Percentiles rank a stretch among this genome's conserved stretches.
phyloP scores from a whole-genome alignment of 2,329 filamentous ascomycete species.

The Fusarium mangiferae region DNA sequence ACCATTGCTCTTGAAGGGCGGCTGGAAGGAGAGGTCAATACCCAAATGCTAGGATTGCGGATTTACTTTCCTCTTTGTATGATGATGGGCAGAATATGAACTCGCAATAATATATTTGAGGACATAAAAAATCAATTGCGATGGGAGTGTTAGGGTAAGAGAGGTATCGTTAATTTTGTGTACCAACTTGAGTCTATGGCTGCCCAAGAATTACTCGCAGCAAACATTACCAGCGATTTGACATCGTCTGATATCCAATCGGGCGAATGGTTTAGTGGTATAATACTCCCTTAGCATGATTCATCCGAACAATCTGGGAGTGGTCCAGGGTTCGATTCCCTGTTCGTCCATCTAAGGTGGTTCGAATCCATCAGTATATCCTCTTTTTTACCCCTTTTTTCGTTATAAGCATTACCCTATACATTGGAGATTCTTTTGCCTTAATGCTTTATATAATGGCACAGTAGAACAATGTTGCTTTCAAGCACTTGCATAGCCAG shows the following conservation, averaged over 20 bases:
- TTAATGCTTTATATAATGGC: too few relatives aligned
- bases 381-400: constrained; percentile 11
- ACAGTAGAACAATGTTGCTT: background rate
- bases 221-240: background rate
- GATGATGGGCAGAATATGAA: background rate
- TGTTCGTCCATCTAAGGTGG: constrained; percentile 43
- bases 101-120: background rate
- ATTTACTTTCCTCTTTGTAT: background rate
- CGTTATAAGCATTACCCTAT: background rate
- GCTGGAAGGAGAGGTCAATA: background rate
- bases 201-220: background rate
- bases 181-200: background rate
- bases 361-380: constrained; percentile 27
- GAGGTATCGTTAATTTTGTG: background rate
- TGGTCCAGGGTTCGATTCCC: constrained; percentile 48
- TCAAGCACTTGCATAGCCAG: background rate
- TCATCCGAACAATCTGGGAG: constrained; percentile 39
- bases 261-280: constrained; percentile 49
- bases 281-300: constrained; percentile 48
- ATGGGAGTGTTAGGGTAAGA: background rate
- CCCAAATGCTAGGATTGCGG: background rate
- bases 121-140: background rate
- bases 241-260: background rate
- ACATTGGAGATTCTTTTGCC: background rate
- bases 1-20: background rate